Conservation (phyloP, 139 green algal species). For the Axilococcus clingmanii region DNA sequence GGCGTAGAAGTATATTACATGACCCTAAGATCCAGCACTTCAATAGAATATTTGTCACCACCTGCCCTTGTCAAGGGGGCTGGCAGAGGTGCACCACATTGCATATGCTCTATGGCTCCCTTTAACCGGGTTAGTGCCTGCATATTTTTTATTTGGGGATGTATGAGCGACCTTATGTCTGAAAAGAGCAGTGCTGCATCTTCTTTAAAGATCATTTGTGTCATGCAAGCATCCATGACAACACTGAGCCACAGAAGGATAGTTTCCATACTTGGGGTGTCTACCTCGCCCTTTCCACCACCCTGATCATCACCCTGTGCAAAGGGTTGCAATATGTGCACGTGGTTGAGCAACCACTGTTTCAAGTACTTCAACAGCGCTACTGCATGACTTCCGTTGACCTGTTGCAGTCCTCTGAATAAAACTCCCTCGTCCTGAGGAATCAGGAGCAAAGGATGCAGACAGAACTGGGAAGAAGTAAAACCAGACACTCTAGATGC, state of each 20-base stretch:
- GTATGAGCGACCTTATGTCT: not conserved
- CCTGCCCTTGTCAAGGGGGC: too few species aligned
- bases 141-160: not conserved
- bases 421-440: not conserved
- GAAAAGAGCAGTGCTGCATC: not conserved
- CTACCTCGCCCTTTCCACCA: slow-evolving; percentile 1
- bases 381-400: slow-evolving; percentile 1
- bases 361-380: slow-evolving; percentile 18
- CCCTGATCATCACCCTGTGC: too few species aligned
- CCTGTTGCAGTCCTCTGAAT: slow-evolving; percentile 1
- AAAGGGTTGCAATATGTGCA: not conserved
- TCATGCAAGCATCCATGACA: slow-evolving; percentile 6
- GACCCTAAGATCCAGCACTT: too few species aligned
- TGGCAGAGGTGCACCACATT: slow-evolving; percentile 1
- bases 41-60: too few species aligned
- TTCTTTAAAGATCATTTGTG: not conserved
- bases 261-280: not conserved
- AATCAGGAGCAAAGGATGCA: slow-evolving; percentile 13
- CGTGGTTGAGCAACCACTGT: slow-evolving; percentile 9
- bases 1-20: slow-evolving; percentile 48
- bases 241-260: slow-evolving; percentile 8
- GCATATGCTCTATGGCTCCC: slow-evolving; percentile 13
- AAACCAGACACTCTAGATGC: slow-evolving; percentile 8
- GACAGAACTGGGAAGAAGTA: not conserved
- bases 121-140: slow-evolving; percentile 2